Conservation (phyloP, 2,329 filamentous ascomycete genomes). For the Teratosphaeria viscida region DNA sequence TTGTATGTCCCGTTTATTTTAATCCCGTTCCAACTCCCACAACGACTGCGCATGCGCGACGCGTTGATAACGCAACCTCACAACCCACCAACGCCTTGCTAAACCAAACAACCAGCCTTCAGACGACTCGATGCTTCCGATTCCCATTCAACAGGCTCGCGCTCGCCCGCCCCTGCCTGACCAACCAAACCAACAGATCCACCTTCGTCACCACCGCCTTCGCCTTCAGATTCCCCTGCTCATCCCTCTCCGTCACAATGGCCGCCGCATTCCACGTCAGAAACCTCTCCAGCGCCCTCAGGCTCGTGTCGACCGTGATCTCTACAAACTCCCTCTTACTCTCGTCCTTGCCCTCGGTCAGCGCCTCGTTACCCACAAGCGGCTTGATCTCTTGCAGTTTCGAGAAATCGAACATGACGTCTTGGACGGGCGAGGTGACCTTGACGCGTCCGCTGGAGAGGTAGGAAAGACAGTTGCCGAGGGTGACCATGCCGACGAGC, state of each 20-base stretch:
- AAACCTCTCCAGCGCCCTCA: constrained; percentile 77
- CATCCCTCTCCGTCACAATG: constrained; percentile 70
- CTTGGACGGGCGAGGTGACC: constrained; percentile 60
- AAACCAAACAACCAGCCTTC: neutral
- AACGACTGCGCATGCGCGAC: too few species aligned
- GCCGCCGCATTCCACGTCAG: constrained; percentile 97
- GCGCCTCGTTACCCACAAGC: constrained; percentile 43
- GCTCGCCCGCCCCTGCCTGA: constrained; percentile 45
- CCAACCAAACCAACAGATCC: constrained; percentile 84
- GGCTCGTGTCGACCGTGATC: constrained; percentile 81
- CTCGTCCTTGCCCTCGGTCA: constrained; percentile 16
- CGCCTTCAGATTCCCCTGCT: constrained; percentile 54
- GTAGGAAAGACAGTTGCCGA: constrained; percentile 87
- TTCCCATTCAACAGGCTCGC: neutral
- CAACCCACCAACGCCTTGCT: neutral
- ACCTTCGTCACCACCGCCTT: constrained; percentile 93
- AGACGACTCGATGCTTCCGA: neutral
- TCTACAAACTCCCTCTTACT: constrained; percentile 65
- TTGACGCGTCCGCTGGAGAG: constrained; percentile 74
- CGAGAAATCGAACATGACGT: constrained; percentile 95
- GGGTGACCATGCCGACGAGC: constrained; percentile 84
- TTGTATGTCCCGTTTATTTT: too few species aligned
- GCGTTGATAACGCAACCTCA: neutral
- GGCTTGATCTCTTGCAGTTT: constrained; percentile 81
- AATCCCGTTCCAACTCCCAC: too few species aligned